Conservation (phyloP, 352 stramenopile genomes). For the Globisporangium parvum region DNA sequence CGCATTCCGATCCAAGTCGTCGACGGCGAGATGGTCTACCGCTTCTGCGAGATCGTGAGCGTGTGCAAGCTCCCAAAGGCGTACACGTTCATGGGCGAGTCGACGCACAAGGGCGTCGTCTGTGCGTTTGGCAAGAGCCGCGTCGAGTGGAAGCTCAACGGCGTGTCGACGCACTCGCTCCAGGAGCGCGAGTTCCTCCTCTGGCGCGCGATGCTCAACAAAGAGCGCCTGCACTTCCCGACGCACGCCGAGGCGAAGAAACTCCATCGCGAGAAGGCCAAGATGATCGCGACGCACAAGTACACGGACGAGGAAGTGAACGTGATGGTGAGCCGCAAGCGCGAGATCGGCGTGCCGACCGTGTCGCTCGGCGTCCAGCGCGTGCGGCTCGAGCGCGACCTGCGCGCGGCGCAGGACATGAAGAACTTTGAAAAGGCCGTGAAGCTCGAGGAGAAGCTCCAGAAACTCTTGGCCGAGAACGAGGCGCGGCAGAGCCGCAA, state of each 20-base stretch:
- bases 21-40: slow-evolving; percentile 78
- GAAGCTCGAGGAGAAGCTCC: slow-evolving; percentile 56
- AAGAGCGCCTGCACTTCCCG: slow-evolving; percentile 64
- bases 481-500: slow-evolving; percentile 69
- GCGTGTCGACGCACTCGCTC: slow-evolving; percentile 66
- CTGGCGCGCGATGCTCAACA: slow-evolving; percentile 76
- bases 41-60: slow-evolving; percentile 75
- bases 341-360: slow-evolving; percentile 47
- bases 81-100: slow-evolving; percentile 73
- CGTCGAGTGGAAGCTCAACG: slow-evolving; percentile 69
- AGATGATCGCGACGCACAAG: slow-evolving; percentile 61
- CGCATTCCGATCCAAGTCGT: slow-evolving; percentile 62
- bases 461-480: slow-evolving; percentile 58
- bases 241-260: slow-evolving; percentile 69
- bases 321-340: slow-evolving; percentile 73
- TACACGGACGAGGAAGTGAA: slow-evolving; percentile 80
- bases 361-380: slow-evolving; percentile 73
- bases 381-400: slow-evolving; percentile 73
- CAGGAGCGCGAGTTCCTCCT: slow-evolving; percentile 75
- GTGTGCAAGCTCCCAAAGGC: slow-evolving; percentile 46
- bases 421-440: slow-evolving; percentile 86
- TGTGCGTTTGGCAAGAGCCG: slow-evolving; percentile 77
- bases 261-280: slow-evolving; percentile 52
- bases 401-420: slow-evolving; percentile 75
- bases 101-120: slow-evolving; percentile 60